phyloP scores from a whole-genome alignment of 2,329 filamentous ascomycete species.

The Stemphylium beticola region DNA sequence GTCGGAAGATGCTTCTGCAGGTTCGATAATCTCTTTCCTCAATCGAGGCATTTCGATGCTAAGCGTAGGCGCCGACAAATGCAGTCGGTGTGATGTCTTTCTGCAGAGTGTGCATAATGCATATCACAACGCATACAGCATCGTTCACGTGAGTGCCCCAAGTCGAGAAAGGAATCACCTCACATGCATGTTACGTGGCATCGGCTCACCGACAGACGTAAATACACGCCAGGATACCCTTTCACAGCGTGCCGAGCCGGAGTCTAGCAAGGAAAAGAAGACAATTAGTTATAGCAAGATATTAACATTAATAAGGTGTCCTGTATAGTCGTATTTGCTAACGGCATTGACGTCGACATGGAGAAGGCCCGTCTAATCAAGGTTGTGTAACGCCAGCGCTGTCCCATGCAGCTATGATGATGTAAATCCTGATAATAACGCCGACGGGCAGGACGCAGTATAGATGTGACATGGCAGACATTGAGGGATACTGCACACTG shows the following conservation, averaged over 20 bases:
- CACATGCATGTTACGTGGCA: neutral
- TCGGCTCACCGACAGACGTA: too few relatives aligned
- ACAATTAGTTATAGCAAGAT: neutral
- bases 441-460: neutral
- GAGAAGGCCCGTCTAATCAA: neutral
- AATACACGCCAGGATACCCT: too few relatives aligned
- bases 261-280: too few relatives aligned
- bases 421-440: neutral
- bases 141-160: conserved; percentile 6
- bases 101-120: neutral
- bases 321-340: too few relatives aligned
- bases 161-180: neutral
- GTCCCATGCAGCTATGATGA: neutral
- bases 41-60: neutral
- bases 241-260: too few relatives aligned
- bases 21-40: too few relatives aligned
- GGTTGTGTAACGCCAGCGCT: neutral
- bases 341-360: too few relatives aligned
- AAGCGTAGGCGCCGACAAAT: neutral
- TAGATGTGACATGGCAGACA: neutral
- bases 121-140: conserved; percentile 5
- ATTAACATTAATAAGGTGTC: conserved; percentile 2
- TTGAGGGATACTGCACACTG: neutral
- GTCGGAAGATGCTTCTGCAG: too few relatives aligned
- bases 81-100: conserved; percentile 1